Conservation (phyloP, 805 yeast species). For the Zygosaccharomyces kombuchaensis region DNA sequence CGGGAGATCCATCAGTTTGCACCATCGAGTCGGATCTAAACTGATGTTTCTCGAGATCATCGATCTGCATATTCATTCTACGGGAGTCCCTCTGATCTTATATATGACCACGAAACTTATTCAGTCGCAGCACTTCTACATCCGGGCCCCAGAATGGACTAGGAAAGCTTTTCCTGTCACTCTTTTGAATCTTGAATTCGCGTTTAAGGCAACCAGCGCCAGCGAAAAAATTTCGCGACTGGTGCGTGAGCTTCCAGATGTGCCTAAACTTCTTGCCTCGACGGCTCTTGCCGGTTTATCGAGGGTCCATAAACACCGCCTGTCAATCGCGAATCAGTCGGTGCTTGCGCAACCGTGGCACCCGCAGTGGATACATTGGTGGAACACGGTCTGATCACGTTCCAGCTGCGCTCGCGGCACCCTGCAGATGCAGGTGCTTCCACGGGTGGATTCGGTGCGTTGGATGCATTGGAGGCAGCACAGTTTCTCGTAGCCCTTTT, state of each 20-base stretch:
- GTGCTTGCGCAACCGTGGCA: constrained; percentile 80
- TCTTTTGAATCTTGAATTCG: not conserved
- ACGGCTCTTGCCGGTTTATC: constrained; percentile 1
- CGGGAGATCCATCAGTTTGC: constrained; percentile 2
- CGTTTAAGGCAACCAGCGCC: constrained; percentile 5
- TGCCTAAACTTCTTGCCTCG: not conserved
- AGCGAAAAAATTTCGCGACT: constrained; percentile 6
- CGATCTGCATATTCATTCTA: not conserved
- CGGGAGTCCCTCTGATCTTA: not conserved
- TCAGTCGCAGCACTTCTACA: not conserved
- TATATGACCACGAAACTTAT: not conserved
- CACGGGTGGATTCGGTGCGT: constrained; percentile 55
- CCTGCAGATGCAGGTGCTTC: constrained; percentile 75
- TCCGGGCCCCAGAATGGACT: not conserved
- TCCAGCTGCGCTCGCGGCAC: constrained; percentile 60
- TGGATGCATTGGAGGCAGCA: constrained; percentile 81
- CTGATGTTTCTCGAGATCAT: not conserved
- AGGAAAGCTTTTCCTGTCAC: not conserved
- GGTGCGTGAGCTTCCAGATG: not conserved
- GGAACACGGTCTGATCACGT: constrained; percentile 33
- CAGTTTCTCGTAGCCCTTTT: constrained; percentile 78
- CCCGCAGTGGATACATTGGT: constrained; percentile 76
- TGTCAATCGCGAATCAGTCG: constrained; percentile 40
- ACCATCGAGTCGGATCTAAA: constrained; percentile 1
- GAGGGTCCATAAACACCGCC: not conserved